Conservation (phyloP, 345 rosid genomes). For the Streptanthus diversifolius region DNA sequence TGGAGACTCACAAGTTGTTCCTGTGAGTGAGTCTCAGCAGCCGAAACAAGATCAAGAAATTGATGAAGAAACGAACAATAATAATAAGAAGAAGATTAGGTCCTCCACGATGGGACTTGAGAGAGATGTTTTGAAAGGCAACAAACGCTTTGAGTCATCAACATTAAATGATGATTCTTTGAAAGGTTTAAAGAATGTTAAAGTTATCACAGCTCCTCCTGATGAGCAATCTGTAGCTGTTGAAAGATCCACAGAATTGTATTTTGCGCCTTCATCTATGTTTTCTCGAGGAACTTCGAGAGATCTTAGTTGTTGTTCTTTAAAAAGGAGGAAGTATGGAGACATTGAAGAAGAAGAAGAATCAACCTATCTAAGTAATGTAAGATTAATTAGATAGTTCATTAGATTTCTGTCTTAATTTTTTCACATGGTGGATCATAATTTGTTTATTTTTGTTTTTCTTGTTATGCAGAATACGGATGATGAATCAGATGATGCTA, state of each 20-base stretch:
- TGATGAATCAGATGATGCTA: conserved; percentile 26
- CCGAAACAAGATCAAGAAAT: not conserved
- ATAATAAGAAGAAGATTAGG: not conserved
- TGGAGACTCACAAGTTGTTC: conserved; percentile 36
- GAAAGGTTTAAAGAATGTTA: not conserved
- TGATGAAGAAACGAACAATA: not conserved
- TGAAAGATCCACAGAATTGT: conserved; percentile 25
- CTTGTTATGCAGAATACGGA: conserved; percentile 7
- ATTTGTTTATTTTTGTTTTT: not conserved
- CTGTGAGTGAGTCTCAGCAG: conserved; percentile 20
- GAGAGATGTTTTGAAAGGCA: not conserved
- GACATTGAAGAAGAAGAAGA: conserved; percentile 31
- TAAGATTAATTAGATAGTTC: conserved; percentile 10
- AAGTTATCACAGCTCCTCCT: conserved; percentile 31
- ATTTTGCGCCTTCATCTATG: conserved; percentile 22
- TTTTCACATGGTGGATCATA: not conserved
- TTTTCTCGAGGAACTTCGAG: conserved; percentile 20
- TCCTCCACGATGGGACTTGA: not conserved
- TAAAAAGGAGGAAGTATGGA: conserved; percentile 9
- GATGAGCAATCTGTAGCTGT: conserved; percentile 60
- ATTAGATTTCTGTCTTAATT: not conserved
- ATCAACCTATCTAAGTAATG: conserved; percentile 23
- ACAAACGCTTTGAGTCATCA: conserved; percentile 9
- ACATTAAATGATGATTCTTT: not conserved
- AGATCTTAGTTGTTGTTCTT: conserved; percentile 11